Base-by-base conservation (phyloP, 1,139 yeast species). In the Debaryomyces coudertii region DNA sequence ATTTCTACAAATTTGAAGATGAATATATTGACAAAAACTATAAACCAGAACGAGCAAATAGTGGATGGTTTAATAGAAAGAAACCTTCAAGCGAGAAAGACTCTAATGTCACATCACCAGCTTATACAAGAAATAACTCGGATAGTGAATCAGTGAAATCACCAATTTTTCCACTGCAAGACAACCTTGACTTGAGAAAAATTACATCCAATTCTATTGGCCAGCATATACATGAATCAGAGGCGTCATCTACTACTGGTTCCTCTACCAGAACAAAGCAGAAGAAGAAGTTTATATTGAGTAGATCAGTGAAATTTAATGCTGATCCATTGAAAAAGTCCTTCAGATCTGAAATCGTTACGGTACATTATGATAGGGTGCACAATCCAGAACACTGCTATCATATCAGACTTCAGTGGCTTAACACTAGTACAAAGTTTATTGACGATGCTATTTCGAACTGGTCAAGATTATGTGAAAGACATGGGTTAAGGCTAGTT, bases 321-420 rank as follows among this genome's bases (percentile, higher is more conserved):
- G 81, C 90, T 20, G 99, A 93, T 61, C 88, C 95, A 0, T 69
- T 76, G 31, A 72, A 73, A 3, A 78, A 82, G 49, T 90, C 97
- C 0, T 83, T 82, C 61, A 80, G 92, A 47, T 87, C 88, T 0
- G 99, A 95, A 57, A 66, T 83, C 9, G 72, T 92, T 33, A 83
- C 85, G 2, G 90, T 93, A 3, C 98, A 93, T 65, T 88, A 89
- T 58, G 99, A 95, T 62, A 77, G 85, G 45, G 93, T 90, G 3
- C 98, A 90, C 61, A 93, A 92, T 60, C 97, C 98, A 0, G 95
- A 90, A 51, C 96, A 92, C 59, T 92, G 98, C 59, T 95, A 85
- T 69, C 99, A 92, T 58, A 77, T 95, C 30, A 74, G 97, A 44
- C 68, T 93, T 24, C 97, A 93, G 63, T 95, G 99, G 99, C 70